Conservation (phyloP, 176 grass and related monocot genomes). For the Lolium multiflorum region DNA sequence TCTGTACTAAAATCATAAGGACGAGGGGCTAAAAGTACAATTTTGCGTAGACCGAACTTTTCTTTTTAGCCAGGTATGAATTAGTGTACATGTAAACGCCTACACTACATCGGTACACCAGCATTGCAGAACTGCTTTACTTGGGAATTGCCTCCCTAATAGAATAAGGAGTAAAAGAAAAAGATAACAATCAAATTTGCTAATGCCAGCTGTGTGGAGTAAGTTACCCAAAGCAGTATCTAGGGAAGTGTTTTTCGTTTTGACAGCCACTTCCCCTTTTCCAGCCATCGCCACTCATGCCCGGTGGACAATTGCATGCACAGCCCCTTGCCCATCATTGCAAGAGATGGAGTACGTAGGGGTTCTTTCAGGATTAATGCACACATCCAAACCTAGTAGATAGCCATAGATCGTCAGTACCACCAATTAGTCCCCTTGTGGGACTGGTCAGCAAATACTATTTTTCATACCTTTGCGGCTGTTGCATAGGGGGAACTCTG, state of each 20-base stretch:
- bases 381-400: slow-evolving; percentile 38
- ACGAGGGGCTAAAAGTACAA: neutral
- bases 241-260: neutral
- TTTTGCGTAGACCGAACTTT: neutral
- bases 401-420: neutral
- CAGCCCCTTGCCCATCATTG: no score
- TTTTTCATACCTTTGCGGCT: slow-evolving; percentile 24
- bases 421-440: neutral
- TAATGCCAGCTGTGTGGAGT: no score
- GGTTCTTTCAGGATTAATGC: neutral
- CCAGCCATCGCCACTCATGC: slow-evolving; percentile 13
- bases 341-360: no score
- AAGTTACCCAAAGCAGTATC: slow-evolving; percentile 36
- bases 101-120: neutral
- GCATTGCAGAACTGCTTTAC: neutral
- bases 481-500: slow-evolving; percentile 27
- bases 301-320: neutral
- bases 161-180: neutral
- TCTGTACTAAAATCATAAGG: neutral
- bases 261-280: slow-evolving; percentile 28
- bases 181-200: no score
- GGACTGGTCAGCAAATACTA: neutral
- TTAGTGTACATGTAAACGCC: no score
- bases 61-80: neutral
- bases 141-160: neutral